Base-by-base conservation (phyloP, 2,329 filamentous ascomycete species). In the Arthrocladium fulminans region DNA sequence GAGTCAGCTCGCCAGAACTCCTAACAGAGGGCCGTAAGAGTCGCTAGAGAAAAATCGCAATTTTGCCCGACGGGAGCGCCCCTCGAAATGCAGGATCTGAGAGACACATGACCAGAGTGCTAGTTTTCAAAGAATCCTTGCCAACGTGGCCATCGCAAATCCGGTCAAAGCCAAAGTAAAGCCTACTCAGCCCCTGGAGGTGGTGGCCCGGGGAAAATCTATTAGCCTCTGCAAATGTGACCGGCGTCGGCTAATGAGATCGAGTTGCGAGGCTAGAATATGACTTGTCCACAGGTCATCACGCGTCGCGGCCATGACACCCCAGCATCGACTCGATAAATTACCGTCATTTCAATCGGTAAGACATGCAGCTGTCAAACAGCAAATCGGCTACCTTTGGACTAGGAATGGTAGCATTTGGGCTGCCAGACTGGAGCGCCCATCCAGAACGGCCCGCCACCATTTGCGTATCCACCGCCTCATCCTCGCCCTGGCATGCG, bases 401-500 rank as follows among this genome's bases (percentile, higher is more conserved):
- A 30, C 24, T 32, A 32, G 17, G 41, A 15, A 15, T 32, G 13
- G n/a, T 30, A 44, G 41, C 25, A 15, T 44, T 15, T 44, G 41
- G 30, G 41, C 41, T 44, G 24, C 41, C 15, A 32, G 25, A 30
- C 41, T 44, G 27, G 41, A 24, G 41, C 39, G 19, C 17, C 17
- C 8, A 40, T 8, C 37, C 37, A 32, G 41, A 3, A 22, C 4
- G 41, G 9, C 7, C 17, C 37, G 23, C 8, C 9, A 24, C 6
- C 4, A 22, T 10, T 15, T 15, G 5, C 32, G 32, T 35, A 40
- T 40, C 37, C 37, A 40, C 37, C 12, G 6, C 23, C 23, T 40
- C 22, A n/a, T n/a, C 23, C 37, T 40, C 37, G 40, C 40, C 43
- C 43, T 45, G 43, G 32, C 43, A 45, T 45, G 29, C 43, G 24